Conservation (phyloP, 2,329 filamentous ascomycete genomes). For the Ceratocystis ficicola region DNA sequence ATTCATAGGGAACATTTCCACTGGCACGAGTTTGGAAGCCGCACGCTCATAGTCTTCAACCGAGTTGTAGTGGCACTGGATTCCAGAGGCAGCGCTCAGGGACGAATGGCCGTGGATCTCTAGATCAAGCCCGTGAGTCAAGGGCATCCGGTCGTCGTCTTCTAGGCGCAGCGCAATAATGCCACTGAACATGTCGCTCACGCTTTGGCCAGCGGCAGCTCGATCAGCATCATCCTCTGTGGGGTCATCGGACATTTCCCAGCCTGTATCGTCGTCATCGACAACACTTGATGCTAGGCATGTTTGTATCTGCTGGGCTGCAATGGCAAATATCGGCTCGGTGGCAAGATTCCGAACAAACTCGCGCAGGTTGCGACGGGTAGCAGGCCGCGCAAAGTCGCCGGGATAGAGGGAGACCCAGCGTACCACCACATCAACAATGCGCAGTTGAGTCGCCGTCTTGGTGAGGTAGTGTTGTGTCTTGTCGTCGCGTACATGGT, state of each 20-base stretch:
- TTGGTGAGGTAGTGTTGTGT: slow-evolving; percentile 59
- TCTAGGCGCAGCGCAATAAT: slow-evolving; percentile 39
- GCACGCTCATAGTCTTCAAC: slow-evolving; percentile 72
- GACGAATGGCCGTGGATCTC: slow-evolving; percentile 21
- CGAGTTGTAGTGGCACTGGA: slow-evolving; percentile 42
- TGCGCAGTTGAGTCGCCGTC: slow-evolving; percentile 68
- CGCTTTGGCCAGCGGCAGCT: slow-evolving; percentile 28
- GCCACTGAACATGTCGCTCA: slow-evolving; percentile 35
- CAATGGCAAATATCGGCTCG: slow-evolving; percentile 70
- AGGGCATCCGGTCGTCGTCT: slow-evolving; percentile 28
- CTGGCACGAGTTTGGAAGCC: slow-evolving; percentile 59
- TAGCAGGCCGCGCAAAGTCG: slow-evolving; percentile 73
- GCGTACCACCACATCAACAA: slow-evolving; percentile 70
- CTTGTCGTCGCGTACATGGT: slow-evolving; percentile 55
- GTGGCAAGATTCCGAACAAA: slow-evolving; percentile 65
- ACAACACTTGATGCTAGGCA: slow-evolving; percentile 59
- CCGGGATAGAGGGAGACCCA: slow-evolving; percentile 88
- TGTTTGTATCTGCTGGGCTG: slow-evolving; percentile 72
- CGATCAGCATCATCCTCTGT: slow-evolving; percentile 28
- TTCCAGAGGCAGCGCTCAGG: slow-evolving; percentile 14
- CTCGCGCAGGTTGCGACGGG: slow-evolving; percentile 56
- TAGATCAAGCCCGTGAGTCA: slow-evolving; percentile 24
- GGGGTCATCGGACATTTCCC: slow-evolving; percentile 67
- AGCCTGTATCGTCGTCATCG: slow-evolving; percentile 84
- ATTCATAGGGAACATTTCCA: slow-evolving; percentile 55